phyloP scores from a whole-genome alignment of 345 rosid genomes.

The Pistacia vera region DNA sequence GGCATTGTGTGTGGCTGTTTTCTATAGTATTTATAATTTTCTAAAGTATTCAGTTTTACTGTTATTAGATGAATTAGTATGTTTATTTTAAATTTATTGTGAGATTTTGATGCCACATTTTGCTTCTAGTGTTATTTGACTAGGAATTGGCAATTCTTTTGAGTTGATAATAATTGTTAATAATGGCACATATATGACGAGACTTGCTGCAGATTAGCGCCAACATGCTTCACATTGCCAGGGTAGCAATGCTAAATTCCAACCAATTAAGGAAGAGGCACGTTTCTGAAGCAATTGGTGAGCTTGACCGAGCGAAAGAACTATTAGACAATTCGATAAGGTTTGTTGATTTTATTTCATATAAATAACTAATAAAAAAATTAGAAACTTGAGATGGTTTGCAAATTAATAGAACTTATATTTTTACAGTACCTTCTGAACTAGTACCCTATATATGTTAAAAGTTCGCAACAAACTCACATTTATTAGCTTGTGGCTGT shows the following conservation, averaged over 20 bases:
- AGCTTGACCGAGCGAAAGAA: conserved; percentile 66
- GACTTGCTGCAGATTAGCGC: conserved; percentile 58
- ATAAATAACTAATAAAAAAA: background rate
- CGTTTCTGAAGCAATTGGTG: conserved; percentile 53
- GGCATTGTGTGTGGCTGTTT: background rate
- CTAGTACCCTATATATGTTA: background rate
- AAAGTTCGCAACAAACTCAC: background rate
- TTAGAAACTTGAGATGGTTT: no score
- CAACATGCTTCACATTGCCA: conserved; percentile 74
- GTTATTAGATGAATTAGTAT: background rate
- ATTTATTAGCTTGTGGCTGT: background rate
- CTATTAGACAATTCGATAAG: conserved; percentile 56
- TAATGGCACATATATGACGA: background rate
- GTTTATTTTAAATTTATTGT: background rate
- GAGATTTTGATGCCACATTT: conserved; percentile 1
- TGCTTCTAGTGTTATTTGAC: background rate
- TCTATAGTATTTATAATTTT: background rate
- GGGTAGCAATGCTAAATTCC: conserved; percentile 58
- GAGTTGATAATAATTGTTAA: background rate
- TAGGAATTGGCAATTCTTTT: background rate
- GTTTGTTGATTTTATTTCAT: conserved; percentile 35
- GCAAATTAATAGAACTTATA: no score
- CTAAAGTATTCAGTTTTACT: background rate
- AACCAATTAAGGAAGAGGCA: conserved; percentile 33
- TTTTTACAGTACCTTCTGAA: background rate